A percentile compares a stretch with the other conserved stretches of the same genome.
Conservation (phyloP, 371 early-diverging fungal species). For the Cokeromyces recurvatus region DNA sequence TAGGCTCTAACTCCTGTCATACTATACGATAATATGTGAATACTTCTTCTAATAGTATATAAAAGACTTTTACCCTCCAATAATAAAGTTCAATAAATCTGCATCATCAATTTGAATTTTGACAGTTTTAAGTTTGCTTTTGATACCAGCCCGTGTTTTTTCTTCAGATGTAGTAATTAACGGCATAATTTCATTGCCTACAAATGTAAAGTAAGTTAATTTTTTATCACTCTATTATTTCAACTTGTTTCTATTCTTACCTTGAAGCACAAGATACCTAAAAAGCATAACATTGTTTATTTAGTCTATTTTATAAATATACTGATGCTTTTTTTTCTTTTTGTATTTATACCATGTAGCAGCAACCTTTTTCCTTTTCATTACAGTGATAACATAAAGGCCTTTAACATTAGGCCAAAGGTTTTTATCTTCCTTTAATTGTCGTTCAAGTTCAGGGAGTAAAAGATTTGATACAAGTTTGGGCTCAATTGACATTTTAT, state of each 20-base stretch:
- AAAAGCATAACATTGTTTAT: background rate
- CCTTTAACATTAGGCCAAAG: conserved; percentile 46
- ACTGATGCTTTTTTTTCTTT: background rate
- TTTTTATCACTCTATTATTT: background rate
- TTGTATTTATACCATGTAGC: conserved; percentile 30
- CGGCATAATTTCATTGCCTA: conserved; percentile 25
- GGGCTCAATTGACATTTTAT: no score
- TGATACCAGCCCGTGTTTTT: conserved; percentile 12
- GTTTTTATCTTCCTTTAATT: conserved; percentile 26
- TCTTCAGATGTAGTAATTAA: conserved; percentile 27
- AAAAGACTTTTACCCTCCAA: conserved; percentile 23
- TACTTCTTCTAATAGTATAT: no score
- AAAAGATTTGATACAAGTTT: conserved; percentile 24
- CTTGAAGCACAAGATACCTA: conserved; percentile 41
- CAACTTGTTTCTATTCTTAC: conserved; percentile 3
- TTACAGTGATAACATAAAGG: conserved; percentile 36
- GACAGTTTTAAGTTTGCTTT: conserved; percentile 27
- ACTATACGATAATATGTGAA: conserved; percentile 7
- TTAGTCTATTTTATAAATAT: background rate
- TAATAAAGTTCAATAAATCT: conserved; percentile 39
- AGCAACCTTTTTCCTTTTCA: conserved; percentile 25
- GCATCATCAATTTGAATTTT: conserved; percentile 39
- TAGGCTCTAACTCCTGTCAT: conserved; percentile 46
- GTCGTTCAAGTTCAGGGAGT: conserved; percentile 44
- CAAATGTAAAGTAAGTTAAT: background rate